Evolutionary conservation across 1,284 basidiomycete genomes (phyloP), one percentile per base, ranked within the genome.

Genomic region (Cryptococcus amylolentus): DNA sequence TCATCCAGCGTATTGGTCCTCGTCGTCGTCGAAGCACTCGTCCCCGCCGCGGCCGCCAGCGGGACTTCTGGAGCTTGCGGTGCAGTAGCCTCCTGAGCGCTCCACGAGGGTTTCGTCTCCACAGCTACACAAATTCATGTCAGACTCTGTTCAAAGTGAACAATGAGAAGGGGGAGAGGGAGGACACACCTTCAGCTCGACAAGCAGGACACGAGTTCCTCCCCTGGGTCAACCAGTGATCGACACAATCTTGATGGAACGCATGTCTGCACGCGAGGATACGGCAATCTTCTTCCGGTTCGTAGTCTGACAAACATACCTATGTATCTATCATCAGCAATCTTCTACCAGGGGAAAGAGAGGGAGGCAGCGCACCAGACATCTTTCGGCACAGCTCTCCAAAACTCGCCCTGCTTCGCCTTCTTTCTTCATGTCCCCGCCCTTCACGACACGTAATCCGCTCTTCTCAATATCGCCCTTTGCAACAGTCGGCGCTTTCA

Each of bases 171-270:
- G n/a, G 1, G 20, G 38, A 26, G 48, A 49, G 37, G n/a, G 28
- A 12, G n/a, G 12, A 65, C 69, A 58, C 59, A 74, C 72, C 73
- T 54, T 76, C 72, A 7, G 70, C 62, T 13, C 73, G 57, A 58
- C 89, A 94, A n/a, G 89, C 88, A 16, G 91, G 91, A 70, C 91
- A 95, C 59, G 89, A 89, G 71, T 95, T 94, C 54, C 85, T 82
- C 4, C 91, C 90, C 13, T 83, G 85, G 74, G 87, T 84, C 42
- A 95, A 79, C 91, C 91, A 94, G 46, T 73, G 72, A 75, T 95
- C 91, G 8, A 95, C 89, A 65, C 91, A 95, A 12, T 77, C 79
- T 66, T 85, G 85, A 70, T 95, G 91, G 81, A 91, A 94, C 9
- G 84, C 86, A 76, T 95, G 91, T 64, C 84, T 83, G 77, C 91